Evolutionary conservation across 1,284 basidiomycete species (phyloP).

Genomic region (Austroboletus sp.): DNA sequence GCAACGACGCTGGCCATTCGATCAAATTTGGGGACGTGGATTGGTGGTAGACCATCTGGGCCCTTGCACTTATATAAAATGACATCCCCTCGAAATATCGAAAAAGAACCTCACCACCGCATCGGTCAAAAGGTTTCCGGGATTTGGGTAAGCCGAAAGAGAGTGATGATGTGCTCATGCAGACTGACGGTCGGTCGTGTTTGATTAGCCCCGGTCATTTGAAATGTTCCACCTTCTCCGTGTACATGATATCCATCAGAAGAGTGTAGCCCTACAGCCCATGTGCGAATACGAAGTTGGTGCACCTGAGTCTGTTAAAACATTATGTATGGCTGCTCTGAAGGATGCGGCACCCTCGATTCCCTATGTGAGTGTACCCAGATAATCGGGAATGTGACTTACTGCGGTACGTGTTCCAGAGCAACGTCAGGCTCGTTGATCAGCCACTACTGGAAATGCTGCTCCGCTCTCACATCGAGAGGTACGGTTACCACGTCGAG

Average conservation of each 20-base stretch:
- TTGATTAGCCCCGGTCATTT: slow-evolving; percentile 27
- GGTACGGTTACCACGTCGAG: slow-evolving; percentile 28
- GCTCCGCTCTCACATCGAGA: slow-evolving; percentile 29
- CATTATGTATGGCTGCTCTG: slow-evolving; percentile 1
- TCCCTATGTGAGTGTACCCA: slow-evolving; percentile 18
- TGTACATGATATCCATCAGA: slow-evolving; percentile 16
- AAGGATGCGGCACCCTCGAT: slow-evolving; percentile 23
- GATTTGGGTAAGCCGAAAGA: slow-evolving; percentile 21
- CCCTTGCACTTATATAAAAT: slow-evolving; percentile 39
- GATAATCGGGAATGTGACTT: neutral
- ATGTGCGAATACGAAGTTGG: slow-evolving; percentile 20
- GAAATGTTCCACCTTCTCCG: slow-evolving; percentile 30
- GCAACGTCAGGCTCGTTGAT: slow-evolving; percentile 21
- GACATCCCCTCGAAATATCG: slow-evolving; percentile 36
- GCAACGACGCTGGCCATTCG: too few species aligned
- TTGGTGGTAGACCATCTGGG: slow-evolving; percentile 49
- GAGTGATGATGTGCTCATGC: too few species aligned
- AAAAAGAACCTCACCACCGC: slow-evolving; percentile 24
- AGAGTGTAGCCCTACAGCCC: neutral
- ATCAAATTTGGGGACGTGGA: slow-evolving; percentile 5
- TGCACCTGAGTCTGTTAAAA: slow-evolving; percentile 15
- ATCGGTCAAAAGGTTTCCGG: slow-evolving; percentile 29
- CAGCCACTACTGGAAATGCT: slow-evolving; percentile 32
- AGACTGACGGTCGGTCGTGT: neutral
- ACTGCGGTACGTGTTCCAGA: slow-evolving; percentile 4